These are phyloP conservation scores for Colletotrichum sp. DNA, from an alignment of 2,329 filamentous ascomycete species.

Conservation along the genomic window DNA sequence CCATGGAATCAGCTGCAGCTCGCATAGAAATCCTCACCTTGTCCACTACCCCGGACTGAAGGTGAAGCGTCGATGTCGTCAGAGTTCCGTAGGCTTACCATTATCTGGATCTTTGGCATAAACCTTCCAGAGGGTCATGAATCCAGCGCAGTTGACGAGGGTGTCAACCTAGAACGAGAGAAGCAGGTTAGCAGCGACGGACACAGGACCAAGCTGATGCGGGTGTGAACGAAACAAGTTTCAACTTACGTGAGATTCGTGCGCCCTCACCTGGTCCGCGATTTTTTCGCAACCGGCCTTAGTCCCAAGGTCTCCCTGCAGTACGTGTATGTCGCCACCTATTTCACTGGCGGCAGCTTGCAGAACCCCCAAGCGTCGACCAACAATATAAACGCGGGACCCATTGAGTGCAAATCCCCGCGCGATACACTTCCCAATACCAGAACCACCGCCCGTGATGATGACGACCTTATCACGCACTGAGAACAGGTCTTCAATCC, in stretches of 20 bases:
- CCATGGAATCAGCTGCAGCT: neutral
- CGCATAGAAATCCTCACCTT: neutral
- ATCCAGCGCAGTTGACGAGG: slow-evolving; percentile 30
- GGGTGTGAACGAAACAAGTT: neutral
- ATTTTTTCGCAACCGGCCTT: slow-evolving; percentile 29
- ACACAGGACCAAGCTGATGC: neutral
- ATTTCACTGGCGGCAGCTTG: slow-evolving; percentile 34
- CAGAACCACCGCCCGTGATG: slow-evolving; percentile 50
- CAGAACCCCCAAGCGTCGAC: slow-evolving; percentile 45
- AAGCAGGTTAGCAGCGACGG: neutral
- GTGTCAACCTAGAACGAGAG: slow-evolving; percentile 26
- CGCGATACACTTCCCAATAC: slow-evolving; percentile 50
- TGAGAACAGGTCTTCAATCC: slow-evolving; percentile 37
- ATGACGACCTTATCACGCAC: slow-evolving; percentile 41
- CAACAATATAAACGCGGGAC: slow-evolving; percentile 50
- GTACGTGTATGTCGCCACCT: slow-evolving; percentile 25
- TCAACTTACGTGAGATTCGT: slow-evolving; percentile 24
- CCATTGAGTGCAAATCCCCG: slow-evolving; percentile 48
- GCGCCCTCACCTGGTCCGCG: slow-evolving; percentile 24
- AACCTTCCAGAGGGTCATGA: slow-evolving; percentile 26
- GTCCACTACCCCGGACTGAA: neutral
- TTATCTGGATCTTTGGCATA: slow-evolving; percentile 21
- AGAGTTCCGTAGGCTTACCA: neutral
- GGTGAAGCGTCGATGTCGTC: neutral
- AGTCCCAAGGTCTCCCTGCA: slow-evolving; percentile 30